Base-by-base conservation (phyloP, 495 filamentous ascomycete genomes). In the Lasiosphaeria miniovina region DNA sequence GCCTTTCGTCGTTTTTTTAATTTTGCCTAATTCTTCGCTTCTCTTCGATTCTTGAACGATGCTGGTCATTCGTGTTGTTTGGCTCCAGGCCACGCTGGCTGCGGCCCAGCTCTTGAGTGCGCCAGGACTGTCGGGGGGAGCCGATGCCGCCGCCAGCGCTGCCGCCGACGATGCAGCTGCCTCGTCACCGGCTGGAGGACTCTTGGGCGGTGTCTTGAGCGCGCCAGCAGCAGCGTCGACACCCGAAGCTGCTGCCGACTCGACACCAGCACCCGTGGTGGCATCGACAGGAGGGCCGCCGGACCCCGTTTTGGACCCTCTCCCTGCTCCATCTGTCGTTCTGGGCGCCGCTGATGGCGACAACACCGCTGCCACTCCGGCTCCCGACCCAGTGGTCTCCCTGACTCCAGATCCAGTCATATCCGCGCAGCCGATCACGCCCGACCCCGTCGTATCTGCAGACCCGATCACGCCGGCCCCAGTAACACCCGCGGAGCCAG, bases 21-120 rank as follows among this genome's bases (percentile, higher is more conserved):
- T 24, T 24, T 24, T 24, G 24, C 24, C 24, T 24, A 24, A 24
- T 24, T 2, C 24, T 24, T 24, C 24, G 2, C 24, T 24, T 24
- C 33, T 52, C 61, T 55, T 61, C 34, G 4, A 38, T 57, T 54
- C 10, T 57, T 52, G 14, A 41, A 57, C 35, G 62, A 70, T 70
- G 67, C 67, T 70, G 67, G 67, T 63, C 67, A 68, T 70, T 60
- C 65, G 61, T 52, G 38, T 68, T 62, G 34, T 70, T 38, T 65
- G 62, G 60, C 57, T 70, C 51, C 67, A 64, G 58, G 67, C 65
- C 56, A 50, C 57, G 60, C 65, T 65, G 55, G 67, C 57, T 49
- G 51, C 40, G 61, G 65, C 67, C 43, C 67, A 67, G 62, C 61
- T 65, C 35, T 32, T 58, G 43, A 24, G 34, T 32, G 52, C 31